Evolutionary conservation across 805 yeast species (phyloP).

Genomic region (Crinitomyces ghanaensis): DNA sequence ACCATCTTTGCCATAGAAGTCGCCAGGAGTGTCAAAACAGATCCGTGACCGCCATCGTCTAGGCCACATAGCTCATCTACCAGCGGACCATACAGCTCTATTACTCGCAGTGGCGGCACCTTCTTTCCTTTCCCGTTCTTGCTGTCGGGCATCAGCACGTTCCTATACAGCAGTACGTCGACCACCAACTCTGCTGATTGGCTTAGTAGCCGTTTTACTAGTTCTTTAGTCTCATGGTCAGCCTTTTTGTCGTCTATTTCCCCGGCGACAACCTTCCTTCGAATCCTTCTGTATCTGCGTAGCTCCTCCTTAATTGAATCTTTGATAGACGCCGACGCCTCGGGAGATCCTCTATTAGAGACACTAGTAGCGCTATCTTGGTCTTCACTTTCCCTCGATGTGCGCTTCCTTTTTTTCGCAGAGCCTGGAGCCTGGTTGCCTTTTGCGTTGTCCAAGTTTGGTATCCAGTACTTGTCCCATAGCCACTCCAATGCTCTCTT

Average conservation of each 20-base stretch:
- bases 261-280: constrained; percentile 4
- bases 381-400: constrained; percentile 8
- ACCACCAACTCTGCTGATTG: constrained; percentile 15
- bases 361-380: constrained; percentile 1
- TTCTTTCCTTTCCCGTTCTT: constrained; percentile 6
- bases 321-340: constrained; percentile 17
- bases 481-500: constrained; percentile 66
- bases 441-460: constrained; percentile 1
- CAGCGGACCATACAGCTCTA: constrained; percentile 14
- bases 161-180: constrained; percentile 23
- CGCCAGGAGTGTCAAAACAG: too few species aligned
- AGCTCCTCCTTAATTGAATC: constrained; percentile 9
- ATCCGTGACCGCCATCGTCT: too few species aligned
- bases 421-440: too few species aligned
- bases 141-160: constrained; percentile 25
- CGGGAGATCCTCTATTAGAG: constrained; percentile 7
- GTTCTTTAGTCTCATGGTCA: constrained; percentile 21
- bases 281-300: too few species aligned
- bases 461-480: constrained; percentile 57
- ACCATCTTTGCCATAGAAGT: too few species aligned
- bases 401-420: too few species aligned
- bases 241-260: constrained; percentile 6
- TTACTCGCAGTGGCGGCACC: constrained; percentile 2
- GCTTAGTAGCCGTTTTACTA: constrained; percentile 21
- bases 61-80: constrained; percentile 10